These are phyloP conservation scores for Pilasporangium apinafurcum DNA, from an alignment of 352 stramenopile genomes.

Conservation along the genomic window DNA sequence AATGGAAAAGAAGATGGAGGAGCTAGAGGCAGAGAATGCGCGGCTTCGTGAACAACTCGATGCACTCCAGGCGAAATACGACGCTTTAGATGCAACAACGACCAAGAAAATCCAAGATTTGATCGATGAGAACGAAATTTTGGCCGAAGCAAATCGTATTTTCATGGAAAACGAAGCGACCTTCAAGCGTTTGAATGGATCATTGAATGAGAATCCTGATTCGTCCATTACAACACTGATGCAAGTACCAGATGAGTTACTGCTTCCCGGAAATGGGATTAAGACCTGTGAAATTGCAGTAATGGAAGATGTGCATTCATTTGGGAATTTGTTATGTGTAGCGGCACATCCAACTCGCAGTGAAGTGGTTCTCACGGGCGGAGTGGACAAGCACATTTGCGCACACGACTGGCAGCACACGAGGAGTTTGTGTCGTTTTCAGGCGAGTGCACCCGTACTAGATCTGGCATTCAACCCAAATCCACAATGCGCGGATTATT, in stretches of 20 bases:
- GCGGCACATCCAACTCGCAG: slow-evolving; percentile 25
- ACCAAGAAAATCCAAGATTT: slow-evolving; percentile 41
- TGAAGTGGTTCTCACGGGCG: slow-evolving; percentile 49
- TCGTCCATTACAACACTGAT: slow-evolving; percentile 6
- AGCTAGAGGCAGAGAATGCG: slow-evolving; percentile 36
- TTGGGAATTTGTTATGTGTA: slow-evolving; percentile 67
- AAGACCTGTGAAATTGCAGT: slow-evolving; percentile 12
- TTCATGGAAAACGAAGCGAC: slow-evolving; percentile 44
- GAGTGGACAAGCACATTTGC: slow-evolving; percentile 68
- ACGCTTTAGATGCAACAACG: slow-evolving; percentile 21
- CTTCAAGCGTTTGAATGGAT: slow-evolving; percentile 23
- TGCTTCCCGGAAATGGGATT: slow-evolving; percentile 41
- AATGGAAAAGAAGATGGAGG: slow-evolving; percentile 1
- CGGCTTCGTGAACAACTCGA: slow-evolving; percentile 34
- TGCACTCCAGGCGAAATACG: slow-evolving; percentile 43
- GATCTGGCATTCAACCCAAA: slow-evolving; percentile 55
- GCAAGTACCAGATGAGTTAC: slow-evolving; percentile 63
- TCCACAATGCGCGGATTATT: slow-evolving; percentile 27
- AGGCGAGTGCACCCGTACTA: slow-evolving; percentile 43
- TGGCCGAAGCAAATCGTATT: slow-evolving; percentile 66
- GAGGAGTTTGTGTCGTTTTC: slow-evolving; percentile 28
- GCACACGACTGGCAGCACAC: slow-evolving; percentile 59
- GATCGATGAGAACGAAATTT: slow-evolving; percentile 66
- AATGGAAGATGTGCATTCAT: slow-evolving; percentile 47
- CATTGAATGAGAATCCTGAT: no score